Base-by-base conservation (phyloP, 305 asterid species). In the Fraxinus sp. region DNA sequence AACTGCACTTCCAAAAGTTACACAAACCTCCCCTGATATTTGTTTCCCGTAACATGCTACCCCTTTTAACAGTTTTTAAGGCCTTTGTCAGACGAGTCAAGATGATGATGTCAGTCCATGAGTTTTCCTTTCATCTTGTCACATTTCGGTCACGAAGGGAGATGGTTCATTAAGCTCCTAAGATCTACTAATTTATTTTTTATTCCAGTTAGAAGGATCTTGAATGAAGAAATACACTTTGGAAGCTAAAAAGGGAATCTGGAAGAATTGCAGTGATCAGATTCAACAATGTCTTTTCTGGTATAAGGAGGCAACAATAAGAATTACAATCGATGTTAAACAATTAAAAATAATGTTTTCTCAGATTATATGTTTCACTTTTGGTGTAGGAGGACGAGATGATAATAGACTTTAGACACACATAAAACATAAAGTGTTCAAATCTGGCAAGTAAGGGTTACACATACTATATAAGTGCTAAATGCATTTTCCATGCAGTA, bases 401-500 rank as follows among this genome's bases (percentile, higher is more conserved):
- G 16, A 75, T 18, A 70, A 20, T 64, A 36, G 78, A 85, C 83
- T 78, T 74, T 71, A 86, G 75, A 83, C 24, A 32, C 14, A 0
- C 39, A 62, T 62, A 32, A 71, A 32, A 71, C 10, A 36, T 33
- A 14, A 24, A 52, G 44, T n/a, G 33, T 14, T 20, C 35, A 70
- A 85, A 86, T 55, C 64, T 71, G 13, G 39, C 72, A 85, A 86
- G 79, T 79, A 74, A 79, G 82, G 77, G 73, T 74, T 74, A 49
- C 76, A 76, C 91, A 81, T 91, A 96, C 98, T 84, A 89, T 82
- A 86, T 96, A 96, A 80, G 98, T 91, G 86, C 83, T 91, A 83
- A 96, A 92, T 75, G 99, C 95, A 92, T 87, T 94, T 89, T 96
- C 99, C 99, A 96, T 94, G 95, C 94, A 96, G 90, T 91, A 91